Evolutionary conservation across 306 rosid genomes (phyloP).

Genomic region (Trifolium dubium): DNA sequence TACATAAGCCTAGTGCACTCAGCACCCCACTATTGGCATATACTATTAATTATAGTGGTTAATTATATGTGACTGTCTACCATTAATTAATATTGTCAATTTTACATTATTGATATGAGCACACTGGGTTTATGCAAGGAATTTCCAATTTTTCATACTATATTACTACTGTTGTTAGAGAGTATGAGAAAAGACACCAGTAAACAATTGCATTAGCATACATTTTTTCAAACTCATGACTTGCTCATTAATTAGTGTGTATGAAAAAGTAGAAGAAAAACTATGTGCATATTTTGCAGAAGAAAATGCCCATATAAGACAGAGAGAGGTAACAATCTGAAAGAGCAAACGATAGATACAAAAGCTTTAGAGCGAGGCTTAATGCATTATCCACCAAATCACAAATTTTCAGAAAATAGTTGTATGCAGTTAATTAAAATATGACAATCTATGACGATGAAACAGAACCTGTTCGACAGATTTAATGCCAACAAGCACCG

Average conservation of each 20-base stretch:
- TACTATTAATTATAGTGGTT: neutral
- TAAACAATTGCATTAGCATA: conserved; percentile 1
- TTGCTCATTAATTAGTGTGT: neutral
- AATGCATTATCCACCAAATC: conserved; percentile 33
- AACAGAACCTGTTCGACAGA: conserved; percentile 74
- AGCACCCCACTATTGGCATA: neutral
- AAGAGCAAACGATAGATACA: conserved; percentile 7
- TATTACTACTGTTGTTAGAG: neutral
- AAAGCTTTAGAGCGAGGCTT: conserved; percentile 30
- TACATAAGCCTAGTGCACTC: neutral
- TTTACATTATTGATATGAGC: neutral
- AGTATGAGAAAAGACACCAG: neutral
- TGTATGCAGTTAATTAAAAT: conserved; percentile 15
- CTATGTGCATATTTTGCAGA: conserved; percentile 17
- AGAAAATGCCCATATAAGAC: conserved; percentile 10
- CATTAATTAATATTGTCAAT: conserved; percentile 15
- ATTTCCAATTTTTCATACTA: conserved; percentile 11
- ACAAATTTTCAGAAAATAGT: conserved; percentile 6
- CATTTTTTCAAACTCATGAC: neutral
- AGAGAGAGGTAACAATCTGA: conserved; percentile 15
- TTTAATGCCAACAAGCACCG: conserved; percentile 93
- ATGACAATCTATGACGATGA: conserved; percentile 36
- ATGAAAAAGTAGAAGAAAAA: conserved; percentile 1
- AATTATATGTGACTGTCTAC: neutral
- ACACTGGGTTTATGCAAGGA: conserved; percentile 28